Conservation (phyloP, 176 grass and related monocot species). For the Ensete ventricosum region DNA sequence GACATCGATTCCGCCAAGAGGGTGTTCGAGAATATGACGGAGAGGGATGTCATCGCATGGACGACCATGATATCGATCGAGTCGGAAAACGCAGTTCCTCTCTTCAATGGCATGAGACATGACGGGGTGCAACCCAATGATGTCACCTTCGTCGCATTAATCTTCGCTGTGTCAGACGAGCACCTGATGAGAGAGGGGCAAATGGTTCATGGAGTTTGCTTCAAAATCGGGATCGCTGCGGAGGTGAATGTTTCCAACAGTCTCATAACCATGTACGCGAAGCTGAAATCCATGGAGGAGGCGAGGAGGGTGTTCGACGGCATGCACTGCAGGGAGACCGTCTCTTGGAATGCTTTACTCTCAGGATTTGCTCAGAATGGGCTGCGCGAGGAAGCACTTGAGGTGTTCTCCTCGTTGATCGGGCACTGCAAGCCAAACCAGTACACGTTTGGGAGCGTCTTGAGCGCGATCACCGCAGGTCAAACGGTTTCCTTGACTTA, state of each 20-base stretch:
- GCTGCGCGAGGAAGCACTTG: conserved; percentile 39
- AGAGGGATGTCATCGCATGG: conserved; percentile 67
- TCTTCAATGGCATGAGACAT: conserved; percentile 55
- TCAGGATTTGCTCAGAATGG: conserved; percentile 73
- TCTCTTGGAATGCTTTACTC: conserved; percentile 79
- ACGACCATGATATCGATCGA: conserved; percentile 78
- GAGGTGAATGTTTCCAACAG: conserved; percentile 44
- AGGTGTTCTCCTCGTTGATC: conserved; percentile 50
- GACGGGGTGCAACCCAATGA: conserved; percentile 55
- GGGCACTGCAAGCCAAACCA: conserved; percentile 40
- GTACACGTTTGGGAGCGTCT: conserved; percentile 63
- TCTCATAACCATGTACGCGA: conserved; percentile 86
- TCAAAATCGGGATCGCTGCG: conserved; percentile 39
- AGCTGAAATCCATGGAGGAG: conserved; percentile 35
- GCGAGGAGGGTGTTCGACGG: conserved; percentile 44
- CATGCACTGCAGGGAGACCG: conserved; percentile 35
- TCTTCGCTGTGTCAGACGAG: conserved; percentile 39
- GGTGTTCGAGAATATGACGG: conserved; percentile 37
- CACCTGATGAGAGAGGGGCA: conserved; percentile 30
- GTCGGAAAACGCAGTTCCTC: conserved; percentile 25
- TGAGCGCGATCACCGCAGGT: conserved; percentile 45
- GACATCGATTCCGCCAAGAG: conserved; percentile 25
- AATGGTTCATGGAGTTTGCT: conserved; percentile 57
- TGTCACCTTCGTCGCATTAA: conserved; percentile 74
- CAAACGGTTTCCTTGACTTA: conserved; percentile 57